Evolutionary conservation across 441 rosid genomes (phyloP), one percentile per base, ranked within the genome.

Genomic region (Bocquillonia castaneifolia): DNA sequence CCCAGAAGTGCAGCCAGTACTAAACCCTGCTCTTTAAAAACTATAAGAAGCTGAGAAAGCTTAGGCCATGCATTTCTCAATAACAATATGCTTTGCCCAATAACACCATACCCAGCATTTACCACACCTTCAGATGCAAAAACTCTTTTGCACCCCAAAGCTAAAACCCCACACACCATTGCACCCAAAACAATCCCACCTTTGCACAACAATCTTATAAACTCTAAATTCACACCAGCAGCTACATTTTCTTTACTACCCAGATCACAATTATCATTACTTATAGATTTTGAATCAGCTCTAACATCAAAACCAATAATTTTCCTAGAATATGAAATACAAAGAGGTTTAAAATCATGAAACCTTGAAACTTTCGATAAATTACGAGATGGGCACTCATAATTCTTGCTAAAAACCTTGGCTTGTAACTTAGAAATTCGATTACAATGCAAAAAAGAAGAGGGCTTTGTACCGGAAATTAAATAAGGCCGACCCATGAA

Each of bases 21-120:
- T 56, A 88, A 74, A 68, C 98, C 99, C 72, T 94, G 99, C 82
- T 94, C 99, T 71, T 81, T 94, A 55, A 94, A 81, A 72, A 94
- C 87, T 57, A 15, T 78, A 64, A 94, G 83, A 72, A 94, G 86
- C 84, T 85, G 93, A 44, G 81, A 86, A 69, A 86, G 63, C 80
- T 85, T 94, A 17, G 98, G 96, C 91, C 92, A 86, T 3, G 92
- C 82, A 65, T 75, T 88, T 85, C 81, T 87, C 64, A 86, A 73
- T 79, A 82, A 57, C 79, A 85, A 77, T 6, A 84, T 55, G 75
- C 85, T 82, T 78, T 87, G 91, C 73, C 83, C 96, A 69, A 88
- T 75, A 66, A 88, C 88, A 55, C 88, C 96, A 80, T 86, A 79
- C n/a, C 93, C 92, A 32, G 94, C 90, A 84, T 90, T 89, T 61